Evolutionary conservation across 1,284 basidiomycete species (phyloP), one percentile per base, ranked within the genome.

Genomic region (Rhodotorula sp.): DNA sequence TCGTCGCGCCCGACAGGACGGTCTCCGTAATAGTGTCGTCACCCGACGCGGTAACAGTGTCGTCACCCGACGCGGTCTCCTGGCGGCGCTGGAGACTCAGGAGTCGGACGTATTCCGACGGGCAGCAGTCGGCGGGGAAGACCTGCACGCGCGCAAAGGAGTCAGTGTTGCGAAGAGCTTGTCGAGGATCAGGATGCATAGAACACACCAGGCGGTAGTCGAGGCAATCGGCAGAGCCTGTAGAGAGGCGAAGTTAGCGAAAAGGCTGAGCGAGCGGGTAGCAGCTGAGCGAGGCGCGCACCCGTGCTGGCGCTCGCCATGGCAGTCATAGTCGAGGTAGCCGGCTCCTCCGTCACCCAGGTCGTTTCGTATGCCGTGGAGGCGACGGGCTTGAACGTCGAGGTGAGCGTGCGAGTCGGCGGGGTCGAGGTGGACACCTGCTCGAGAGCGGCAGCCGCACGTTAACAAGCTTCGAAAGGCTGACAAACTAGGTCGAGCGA

Each of bases 91-190:
- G 9, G 19, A 34, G 10, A 19, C 27, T 29, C 22, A 6, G 32
- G 8, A 60, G 41, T 29, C 8, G 32, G 9, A 46, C 32, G 32
- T 60, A 60, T 5, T 27, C 12, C 19, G 29, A 29, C 15, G 58
- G 58, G 58, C 58, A 60, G 58, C 58, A 60, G 13, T 34, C 29
- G 3, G 58, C 58, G 29, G 58, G 58, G 58, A 46, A 60, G n/a
- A 46, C 58, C 58, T 60, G 41, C 13, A 12, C 2, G 17, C 19
- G n/a, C 12, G 13, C 9, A 9, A 2, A 44, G 44, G 15, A 19
- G 44, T 21, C 27, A 46, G 29, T 25, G 17, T 22, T 2, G 32
- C 17, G 19, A 1, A 32, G 58, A 5, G 7, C 7, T 34, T 19
- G 50, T 27, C 9, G 37, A 27, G 12, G 25, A 21, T 13, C 15